phyloP scores from a whole-genome alignment of 768 basidiomycete genomes.

The Russula emetica region DNA sequence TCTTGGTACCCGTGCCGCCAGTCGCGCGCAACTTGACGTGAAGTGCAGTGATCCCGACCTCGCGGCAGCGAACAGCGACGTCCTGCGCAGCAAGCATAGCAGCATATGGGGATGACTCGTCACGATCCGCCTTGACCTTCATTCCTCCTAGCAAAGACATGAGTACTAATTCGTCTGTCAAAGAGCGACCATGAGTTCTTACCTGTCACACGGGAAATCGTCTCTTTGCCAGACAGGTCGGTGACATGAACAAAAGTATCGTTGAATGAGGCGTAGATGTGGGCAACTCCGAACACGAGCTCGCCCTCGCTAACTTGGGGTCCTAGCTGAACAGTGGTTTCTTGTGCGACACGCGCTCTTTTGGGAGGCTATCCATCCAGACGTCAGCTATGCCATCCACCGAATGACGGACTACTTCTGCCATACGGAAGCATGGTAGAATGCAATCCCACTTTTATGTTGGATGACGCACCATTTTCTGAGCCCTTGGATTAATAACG shows the following conservation, averaged over 20 bases:
- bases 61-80: slow-evolving; percentile 92
- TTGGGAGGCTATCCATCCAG: slow-evolving; percentile 78
- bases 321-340: slow-evolving; percentile 84
- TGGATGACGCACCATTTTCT: slow-evolving; percentile 20
- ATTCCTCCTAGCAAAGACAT: slow-evolving; percentile 66
- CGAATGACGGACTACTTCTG: slow-evolving; percentile 19
- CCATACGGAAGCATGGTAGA: slow-evolving; percentile 1
- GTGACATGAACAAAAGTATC: slow-evolving; percentile 99
- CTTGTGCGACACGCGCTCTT: slow-evolving; percentile 76
- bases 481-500: neutral
- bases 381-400: slow-evolving; percentile 52
- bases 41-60: slow-evolving; percentile 96
- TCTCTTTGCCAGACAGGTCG: slow-evolving; percentile 98
- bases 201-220: slow-evolving; percentile 98
- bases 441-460: neutral
- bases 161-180: neutral
- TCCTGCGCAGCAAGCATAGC: slow-evolving; percentile 99
- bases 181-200: slow-evolving; percentile 31
- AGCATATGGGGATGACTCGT: slow-evolving; percentile 96
- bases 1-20: slow-evolving; percentile 97
- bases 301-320: slow-evolving; percentile 96
- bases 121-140: slow-evolving; percentile 99
- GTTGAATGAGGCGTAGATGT: slow-evolving; percentile 99
- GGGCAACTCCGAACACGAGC: slow-evolving; percentile 95
- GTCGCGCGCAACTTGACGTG: slow-evolving; percentile 99